Percentiles rank a stretch among this genome's conserved stretches.
Conservation (phyloP, 371 early-diverging fungal genomes). For the Mortierella sp. region DNA sequence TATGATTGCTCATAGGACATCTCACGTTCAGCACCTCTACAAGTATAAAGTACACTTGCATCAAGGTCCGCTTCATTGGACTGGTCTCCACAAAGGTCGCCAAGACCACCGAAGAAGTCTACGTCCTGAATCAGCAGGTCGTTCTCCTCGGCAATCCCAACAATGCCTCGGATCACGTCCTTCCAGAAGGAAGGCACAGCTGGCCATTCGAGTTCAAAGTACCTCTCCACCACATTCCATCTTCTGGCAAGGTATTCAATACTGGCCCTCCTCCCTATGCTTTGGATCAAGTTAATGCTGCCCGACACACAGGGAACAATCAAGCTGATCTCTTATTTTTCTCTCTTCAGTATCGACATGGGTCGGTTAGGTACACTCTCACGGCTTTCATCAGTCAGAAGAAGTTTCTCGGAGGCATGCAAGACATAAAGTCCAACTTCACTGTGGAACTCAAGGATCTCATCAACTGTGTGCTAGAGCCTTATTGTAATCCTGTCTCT, state of each 20-base stretch:
- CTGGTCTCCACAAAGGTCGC: constrained; percentile 35
- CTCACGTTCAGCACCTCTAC: constrained; percentile 21
- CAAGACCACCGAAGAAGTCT: constrained; percentile 32
- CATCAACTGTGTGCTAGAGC: constrained; percentile 10
- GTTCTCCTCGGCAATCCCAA: constrained; percentile 46
- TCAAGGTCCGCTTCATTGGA: constrained; percentile 40
- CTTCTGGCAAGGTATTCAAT: constrained; percentile 39
- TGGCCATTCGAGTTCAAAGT: constrained; percentile 42
- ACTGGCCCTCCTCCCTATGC: too few species aligned
- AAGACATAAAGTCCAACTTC: constrained; percentile 21
- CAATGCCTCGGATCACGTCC: constrained; percentile 17
- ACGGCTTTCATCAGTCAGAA: constrained; percentile 14
- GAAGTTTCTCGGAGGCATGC: constrained; percentile 36
- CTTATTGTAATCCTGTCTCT: constrained; percentile 21
- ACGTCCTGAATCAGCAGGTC: constrained; percentile 39
- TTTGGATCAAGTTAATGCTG: too few species aligned
- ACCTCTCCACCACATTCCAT: constrained; percentile 34
- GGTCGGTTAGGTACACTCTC: constrained; percentile 35
- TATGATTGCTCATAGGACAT: constrained; percentile 5
- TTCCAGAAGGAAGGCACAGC: constrained; percentile 30
- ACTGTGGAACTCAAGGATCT: constrained; percentile 29
- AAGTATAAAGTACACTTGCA: constrained; percentile 32
- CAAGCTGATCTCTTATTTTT: neutral
- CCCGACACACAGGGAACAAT: too few species aligned
- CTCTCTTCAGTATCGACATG: constrained; percentile 40